Base-by-base conservation (phyloP, 148 eudicot species). In the Diospyros kaki region DNA sequence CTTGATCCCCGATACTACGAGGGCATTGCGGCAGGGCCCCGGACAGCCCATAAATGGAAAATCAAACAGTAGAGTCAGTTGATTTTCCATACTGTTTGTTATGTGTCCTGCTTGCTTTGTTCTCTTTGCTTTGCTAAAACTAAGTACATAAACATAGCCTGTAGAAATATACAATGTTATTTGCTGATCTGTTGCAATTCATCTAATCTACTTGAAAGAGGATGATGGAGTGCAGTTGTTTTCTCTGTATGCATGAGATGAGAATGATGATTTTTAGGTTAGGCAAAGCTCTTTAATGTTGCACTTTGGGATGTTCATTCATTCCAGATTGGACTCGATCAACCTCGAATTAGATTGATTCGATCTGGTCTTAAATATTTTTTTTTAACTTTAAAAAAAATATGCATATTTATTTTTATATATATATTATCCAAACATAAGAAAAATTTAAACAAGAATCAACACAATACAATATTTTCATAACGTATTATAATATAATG, bases 31-130 rank as follows among this genome's bases (percentile, higher is more conserved):
- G 77, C 85, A 15, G 98, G 78, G 5, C 89, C 98, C 53, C 86
- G 99, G 66, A 77, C 98, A 67, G 86, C 99, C 72, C 98, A 95
- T 59, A 81, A 81, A 50, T 95, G 99, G 99, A 95, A 89, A 68
- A 86, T 95, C 40, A 90, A 78, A 76, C 11, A 73, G 44, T 85
- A 82, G 80, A 82, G 80, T 76, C 28, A 28, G 28, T 28, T 28
- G 39, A 13, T 41, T 50, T 12, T 9, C 43, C 17, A 2, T 18
- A 14, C 68, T 40, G 5, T 44, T 46, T 18, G 52, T 52, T 51
- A 58, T 69, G 43, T 53, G 17, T 10, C 51, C 11, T 4, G 7
- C 64, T 46, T 1, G 12, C 45, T 41, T 46, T 39, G 3, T 59
- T 77, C 69, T 60, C 50, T 40, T 69, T 61, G 43, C 17, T 28